Percentiles rank a stretch among this genome's conserved stretches.
phyloP scores from a whole-genome alignment of 331 rosid genomes.

The Saraca asoca region DNA sequence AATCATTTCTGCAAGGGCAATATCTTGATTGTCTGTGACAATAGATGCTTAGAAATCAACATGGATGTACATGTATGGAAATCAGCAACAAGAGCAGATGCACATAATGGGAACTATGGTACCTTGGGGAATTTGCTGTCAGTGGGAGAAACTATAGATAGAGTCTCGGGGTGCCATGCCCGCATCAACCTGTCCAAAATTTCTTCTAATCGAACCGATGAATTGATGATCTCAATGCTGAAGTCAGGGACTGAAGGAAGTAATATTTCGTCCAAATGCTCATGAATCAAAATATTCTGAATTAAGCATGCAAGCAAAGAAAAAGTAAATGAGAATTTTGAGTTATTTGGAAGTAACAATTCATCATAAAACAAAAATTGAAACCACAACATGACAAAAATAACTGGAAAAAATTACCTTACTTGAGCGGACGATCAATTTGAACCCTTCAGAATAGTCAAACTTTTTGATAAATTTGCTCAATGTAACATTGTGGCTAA shows the following conservation, averaged over 20 bases:
- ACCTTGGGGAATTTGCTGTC: constrained; percentile 49
- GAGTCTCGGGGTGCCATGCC: constrained; percentile 44
- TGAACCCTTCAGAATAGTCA: constrained; percentile 29
- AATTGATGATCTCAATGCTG: constrained; percentile 38
- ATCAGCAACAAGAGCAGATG: not conserved
- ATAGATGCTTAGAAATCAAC: constrained; percentile 13
- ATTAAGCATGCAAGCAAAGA: constrained; percentile 32
- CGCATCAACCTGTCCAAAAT: constrained; percentile 41
- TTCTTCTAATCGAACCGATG: constrained; percentile 39
- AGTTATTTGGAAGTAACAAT: constrained; percentile 2
- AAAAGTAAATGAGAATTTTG: constrained; percentile 16
- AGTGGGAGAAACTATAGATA: constrained; percentile 42
- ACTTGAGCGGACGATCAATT: constrained; percentile 44
- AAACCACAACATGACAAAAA: constrained; percentile 9
- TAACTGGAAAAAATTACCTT: constrained; percentile 41
- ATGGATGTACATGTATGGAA: not conserved
- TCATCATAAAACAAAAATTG: not conserved
- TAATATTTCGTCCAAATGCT: constrained; percentile 28
- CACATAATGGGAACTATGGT: not conserved
- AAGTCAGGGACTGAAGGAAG: constrained; percentile 38
- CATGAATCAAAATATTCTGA: constrained; percentile 54
- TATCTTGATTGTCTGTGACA: constrained; percentile 6
- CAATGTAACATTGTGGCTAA: constrained; percentile 13
- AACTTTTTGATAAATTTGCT: constrained; percentile 37
- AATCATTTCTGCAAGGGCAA: not conserved